Evolutionary conservation across 208 protist species (phyloP).

Genomic region (Crithidia sp.): DNA sequence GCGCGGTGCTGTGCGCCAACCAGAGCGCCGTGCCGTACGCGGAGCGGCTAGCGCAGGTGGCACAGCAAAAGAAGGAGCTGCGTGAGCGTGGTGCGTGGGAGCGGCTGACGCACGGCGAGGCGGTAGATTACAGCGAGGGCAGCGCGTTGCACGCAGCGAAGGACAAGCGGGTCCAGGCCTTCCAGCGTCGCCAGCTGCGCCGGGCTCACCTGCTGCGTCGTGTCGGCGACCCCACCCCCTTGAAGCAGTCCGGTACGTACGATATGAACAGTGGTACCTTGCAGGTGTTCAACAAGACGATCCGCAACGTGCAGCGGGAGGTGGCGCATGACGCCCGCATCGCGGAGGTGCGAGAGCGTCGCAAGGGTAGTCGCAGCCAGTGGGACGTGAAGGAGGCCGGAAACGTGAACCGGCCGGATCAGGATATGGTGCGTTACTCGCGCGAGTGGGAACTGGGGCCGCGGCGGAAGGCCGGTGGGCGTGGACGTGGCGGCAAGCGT

Average conservation of each 20-base stretch:
- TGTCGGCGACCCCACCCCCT: slow-evolving; percentile 80
- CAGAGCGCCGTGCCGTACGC: slow-evolving; percentile 59
- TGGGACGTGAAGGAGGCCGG: slow-evolving; percentile 63
- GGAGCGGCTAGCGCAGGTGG: slow-evolving; percentile 63
- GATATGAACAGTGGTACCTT: slow-evolving; percentile 72
- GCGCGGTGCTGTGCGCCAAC: slow-evolving; percentile 58
- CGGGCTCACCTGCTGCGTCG: slow-evolving; percentile 77
- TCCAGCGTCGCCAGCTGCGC: slow-evolving; percentile 76
- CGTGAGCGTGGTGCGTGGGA: slow-evolving; percentile 61
- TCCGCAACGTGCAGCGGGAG: slow-evolving; percentile 79
- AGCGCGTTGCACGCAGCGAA: slow-evolving; percentile 81
- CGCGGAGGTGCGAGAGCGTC: slow-evolving; percentile 59
- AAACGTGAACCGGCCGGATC: slow-evolving; percentile 72
- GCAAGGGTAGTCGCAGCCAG: slow-evolving; percentile 53
- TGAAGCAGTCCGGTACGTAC: slow-evolving; percentile 83
- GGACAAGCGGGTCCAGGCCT: slow-evolving; percentile 69
- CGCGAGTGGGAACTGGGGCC: slow-evolving; percentile 78
- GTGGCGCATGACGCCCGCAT: slow-evolving; percentile 68
- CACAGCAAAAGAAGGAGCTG: slow-evolving; percentile 68
- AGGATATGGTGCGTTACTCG: slow-evolving; percentile 64
- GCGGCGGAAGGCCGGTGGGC: slow-evolving; percentile 16
- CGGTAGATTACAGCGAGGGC: slow-evolving; percentile 72
- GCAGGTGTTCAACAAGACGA: slow-evolving; percentile 85
- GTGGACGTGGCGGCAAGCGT: slow-evolving; percentile 23
- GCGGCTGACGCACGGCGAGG: slow-evolving; percentile 76